Evolutionary conservation across 495 filamentous ascomycete genomes (phyloP).

Genomic region (Trichoderma asperelloides): DNA sequence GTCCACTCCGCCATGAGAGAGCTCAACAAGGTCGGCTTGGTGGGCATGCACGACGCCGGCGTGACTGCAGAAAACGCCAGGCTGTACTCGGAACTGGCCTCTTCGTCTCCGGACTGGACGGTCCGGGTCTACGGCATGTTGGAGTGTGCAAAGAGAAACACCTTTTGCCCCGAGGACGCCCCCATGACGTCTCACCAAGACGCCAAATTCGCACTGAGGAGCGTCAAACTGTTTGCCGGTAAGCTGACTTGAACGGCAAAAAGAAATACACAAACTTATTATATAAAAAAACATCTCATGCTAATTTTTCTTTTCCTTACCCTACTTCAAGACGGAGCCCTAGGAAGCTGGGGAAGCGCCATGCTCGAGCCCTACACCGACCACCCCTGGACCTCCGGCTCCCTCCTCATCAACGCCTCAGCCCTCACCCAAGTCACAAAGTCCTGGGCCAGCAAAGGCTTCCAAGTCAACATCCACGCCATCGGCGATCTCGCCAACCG

Average conservation of each 20-base stretch:
- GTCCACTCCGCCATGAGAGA: constrained; percentile 46
- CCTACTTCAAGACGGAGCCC: constrained; percentile 51
- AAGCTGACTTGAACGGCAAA: neutral
- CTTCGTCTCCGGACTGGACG: constrained; percentile 33
- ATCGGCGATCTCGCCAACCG: constrained; percentile 58
- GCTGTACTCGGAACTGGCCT: constrained; percentile 38
- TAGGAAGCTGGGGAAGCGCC: constrained; percentile 56
- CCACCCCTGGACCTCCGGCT: constrained; percentile 43
- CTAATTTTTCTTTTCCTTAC: constrained; percentile 15
- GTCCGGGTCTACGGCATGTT: constrained; percentile 55
- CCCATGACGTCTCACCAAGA: constrained; percentile 27
- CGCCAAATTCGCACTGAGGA: constrained; percentile 39
- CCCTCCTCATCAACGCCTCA: constrained; percentile 49
- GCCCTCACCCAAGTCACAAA: constrained; percentile 38
- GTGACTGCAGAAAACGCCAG: constrained; percentile 40
- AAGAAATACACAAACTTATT: neutral
- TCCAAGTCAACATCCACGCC: constrained; percentile 54
- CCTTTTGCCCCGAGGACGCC: constrained; percentile 44
- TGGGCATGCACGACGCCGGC: constrained; percentile 56
- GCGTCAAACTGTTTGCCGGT: constrained; percentile 55
- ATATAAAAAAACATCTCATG: neutral
- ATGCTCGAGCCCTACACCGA: constrained; percentile 55
- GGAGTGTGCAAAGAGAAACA: constrained; percentile 51
- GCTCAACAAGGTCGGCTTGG: constrained; percentile 50
- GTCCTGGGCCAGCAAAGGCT: constrained; percentile 41